A percentile compares a stretch with the other conserved stretches of the same genome.
Evolutionary conservation across 1,284 basidiomycete genomes (phyloP).

Genomic region (Mycocalia duriaeana): DNA sequence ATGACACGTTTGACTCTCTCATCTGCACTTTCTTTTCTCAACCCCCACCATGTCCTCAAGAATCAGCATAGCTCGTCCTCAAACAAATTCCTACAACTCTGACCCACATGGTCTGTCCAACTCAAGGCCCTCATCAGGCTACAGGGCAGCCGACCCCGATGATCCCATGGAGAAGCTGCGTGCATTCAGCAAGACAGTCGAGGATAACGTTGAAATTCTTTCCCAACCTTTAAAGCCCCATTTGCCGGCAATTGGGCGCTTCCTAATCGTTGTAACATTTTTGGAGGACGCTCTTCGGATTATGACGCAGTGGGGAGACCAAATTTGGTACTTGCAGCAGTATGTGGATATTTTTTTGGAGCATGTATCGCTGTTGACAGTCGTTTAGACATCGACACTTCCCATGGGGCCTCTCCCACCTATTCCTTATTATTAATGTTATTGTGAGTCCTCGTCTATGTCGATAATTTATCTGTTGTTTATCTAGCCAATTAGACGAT

Average conservation of each 20-base stretch:
- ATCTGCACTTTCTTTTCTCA: conserved; percentile 12
- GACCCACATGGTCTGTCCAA: conserved; percentile 76
- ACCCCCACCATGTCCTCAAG: conserved; percentile 65
- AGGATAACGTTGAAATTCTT: conserved; percentile 91
- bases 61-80: conserved; percentile 77
- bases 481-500: conserved; percentile 60
- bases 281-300: conserved; percentile 95
- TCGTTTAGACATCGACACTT: conserved; percentile 80
- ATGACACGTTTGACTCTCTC: conserved; percentile 31
- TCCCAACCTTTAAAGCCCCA: conserved; percentile 93
- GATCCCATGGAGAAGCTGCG: conserved; percentile 83
- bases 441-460: too few species aligned
- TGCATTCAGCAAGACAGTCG: conserved; percentile 72
- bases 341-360: conserved; percentile 34
- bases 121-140: conserved; percentile 60
- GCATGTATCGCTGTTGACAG: conserved; percentile 7
- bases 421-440: conserved; percentile 91
- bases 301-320: conserved; percentile 91
- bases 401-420: conserved; percentile 90
- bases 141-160: conserved; percentile 74
- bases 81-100: conserved; percentile 48
- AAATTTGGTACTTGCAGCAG: conserved; percentile 95
- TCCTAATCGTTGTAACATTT: conserved; percentile 98
- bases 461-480: conserved; percentile 2
- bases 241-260: conserved; percentile 91